These are phyloP conservation scores for Apiotrichum brassicae DNA, from an alignment of 1,284 basidiomycete genomes.

Conservation along the genomic window DNA sequence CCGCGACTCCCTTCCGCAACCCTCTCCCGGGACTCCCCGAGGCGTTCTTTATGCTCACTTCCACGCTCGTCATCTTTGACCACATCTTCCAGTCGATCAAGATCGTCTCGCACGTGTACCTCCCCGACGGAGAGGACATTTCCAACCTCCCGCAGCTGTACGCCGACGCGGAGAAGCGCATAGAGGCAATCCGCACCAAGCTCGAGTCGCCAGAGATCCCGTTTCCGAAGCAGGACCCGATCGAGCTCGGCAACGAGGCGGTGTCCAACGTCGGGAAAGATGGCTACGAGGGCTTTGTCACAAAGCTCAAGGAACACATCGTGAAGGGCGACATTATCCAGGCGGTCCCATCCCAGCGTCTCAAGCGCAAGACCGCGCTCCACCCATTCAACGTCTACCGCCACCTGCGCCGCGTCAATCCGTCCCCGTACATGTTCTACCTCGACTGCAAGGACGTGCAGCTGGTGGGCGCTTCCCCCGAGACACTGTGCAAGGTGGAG, in stretches of 20 bases:
- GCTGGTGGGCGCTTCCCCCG: conserved; percentile 93
- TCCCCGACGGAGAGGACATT: conserved; percentile 52
- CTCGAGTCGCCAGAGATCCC: conserved; percentile 58
- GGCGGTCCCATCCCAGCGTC: conserved; percentile 90
- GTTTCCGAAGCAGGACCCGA: conserved; percentile 52
- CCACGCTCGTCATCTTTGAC: conserved; percentile 92
- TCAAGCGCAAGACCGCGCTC: conserved; percentile 74
- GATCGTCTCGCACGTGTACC: conserved; percentile 90
- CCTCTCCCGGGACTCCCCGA: conserved; percentile 84
- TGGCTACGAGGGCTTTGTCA: conserved; percentile 91
- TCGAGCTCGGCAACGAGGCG: conserved; percentile 56
- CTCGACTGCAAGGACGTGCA: conserved; percentile 88
- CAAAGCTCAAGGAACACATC: conserved; percentile 86
- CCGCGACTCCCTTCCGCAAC: conserved; percentile 56
- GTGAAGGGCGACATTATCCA: conserved; percentile 97
- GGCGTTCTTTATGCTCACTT: conserved; percentile 92
- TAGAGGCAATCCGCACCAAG: conserved; percentile 63
- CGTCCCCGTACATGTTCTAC: conserved; percentile 99
- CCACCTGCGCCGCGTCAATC: conserved; percentile 87
- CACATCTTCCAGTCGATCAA: conserved; percentile 94
- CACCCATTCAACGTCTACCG: conserved; percentile 98
- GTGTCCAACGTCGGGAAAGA: conserved; percentile 88
- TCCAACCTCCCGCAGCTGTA: conserved; percentile 69
- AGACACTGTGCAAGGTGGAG: conserved; percentile 95
- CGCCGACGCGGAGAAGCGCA: conserved; percentile 70